These are phyloP conservation scores for Casaregolazyma suthepensis DNA, from an alignment of 1,139 yeast species.

Conservation along the genomic window DNA sequence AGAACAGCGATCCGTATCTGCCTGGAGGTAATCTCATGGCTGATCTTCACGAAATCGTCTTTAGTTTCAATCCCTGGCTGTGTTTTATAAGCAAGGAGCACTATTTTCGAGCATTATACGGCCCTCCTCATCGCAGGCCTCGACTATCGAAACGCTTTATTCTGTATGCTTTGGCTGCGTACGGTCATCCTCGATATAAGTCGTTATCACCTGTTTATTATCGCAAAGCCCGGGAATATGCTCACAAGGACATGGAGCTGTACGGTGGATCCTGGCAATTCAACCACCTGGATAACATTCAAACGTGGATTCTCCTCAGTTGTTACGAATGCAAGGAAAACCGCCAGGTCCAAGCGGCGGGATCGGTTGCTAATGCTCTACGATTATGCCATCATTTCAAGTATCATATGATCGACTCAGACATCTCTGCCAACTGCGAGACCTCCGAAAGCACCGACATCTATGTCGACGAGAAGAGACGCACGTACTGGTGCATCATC, in stretches of 20 bases:
- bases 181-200: neutral
- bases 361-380: neutral
- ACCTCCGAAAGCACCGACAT: neutral
- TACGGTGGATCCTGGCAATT: neutral
- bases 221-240: neutral
- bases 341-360: neutral
- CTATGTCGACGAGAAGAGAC: conserved; percentile 2
- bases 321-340: neutral
- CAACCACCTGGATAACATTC: conserved; percentile 1
- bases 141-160: neutral
- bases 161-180: neutral
- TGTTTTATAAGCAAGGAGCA: neutral
- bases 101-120: neutral
- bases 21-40: neutral
- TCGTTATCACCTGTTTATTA: neutral
- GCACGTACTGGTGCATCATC: neutral
- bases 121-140: neutral
- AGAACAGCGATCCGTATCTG: neutral
- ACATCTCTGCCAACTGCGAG: neutral
- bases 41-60: neutral
- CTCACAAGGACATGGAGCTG: neutral
- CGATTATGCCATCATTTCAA: conserved; percentile 1
- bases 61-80: neutral
- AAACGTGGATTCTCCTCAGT: conserved; percentile 1
- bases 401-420: neutral